Evolutionary conservation across 495 filamentous ascomycete species (phyloP), one percentile per base, ranked within the genome.

Genomic region (Penicillium psychrofluorescens): DNA sequence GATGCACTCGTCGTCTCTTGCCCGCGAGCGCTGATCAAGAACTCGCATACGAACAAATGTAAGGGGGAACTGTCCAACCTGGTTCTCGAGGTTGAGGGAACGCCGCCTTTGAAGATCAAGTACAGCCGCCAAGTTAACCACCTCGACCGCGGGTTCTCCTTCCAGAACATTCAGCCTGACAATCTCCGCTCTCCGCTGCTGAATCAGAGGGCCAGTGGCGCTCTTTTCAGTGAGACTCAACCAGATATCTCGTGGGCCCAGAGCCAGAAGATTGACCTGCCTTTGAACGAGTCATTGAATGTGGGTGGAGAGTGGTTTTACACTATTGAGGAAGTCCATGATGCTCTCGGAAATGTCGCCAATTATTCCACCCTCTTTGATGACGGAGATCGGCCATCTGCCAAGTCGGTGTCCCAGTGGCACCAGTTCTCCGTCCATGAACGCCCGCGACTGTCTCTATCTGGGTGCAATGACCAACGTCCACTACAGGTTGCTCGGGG

Each of bases 151-250:
- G 80, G 83, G 49, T 80, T 87, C 54, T 84, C 88, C 43, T 85
- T 91, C 53, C 88, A 95, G 56, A 91, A 86, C 50, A 83, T 98
- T 16, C 89, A 95, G 44, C 88, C 92, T 0, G 90, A 95, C 38
- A 85, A 86, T 40, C 79, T 90, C 53, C 72, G 77, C 9, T 91
- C 90, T 7, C 91, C 90, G 0, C 64, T 95, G 31, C 52, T 81
- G 16, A 72, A 66, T 44, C 70, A 74, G 44, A 70, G 67, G 48
- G 76, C 64, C 5, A 76, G 78, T 9, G 67, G 70, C 31, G 73
- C 71, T 10, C 58, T 90, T 16, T 66, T 77, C 11, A 77, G 71
- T 34, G 58, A 68, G 34, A 58, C 68, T 36, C 60, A 71, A 35
- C 74, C 78, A 8, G 75, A 82, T 41, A 70, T 90, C 40, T 78